Evolutionary conservation across 140 eudicot genomes (phyloP), one percentile per base, ranked within the genome.

Genomic region (Senecio squalidus): DNA sequence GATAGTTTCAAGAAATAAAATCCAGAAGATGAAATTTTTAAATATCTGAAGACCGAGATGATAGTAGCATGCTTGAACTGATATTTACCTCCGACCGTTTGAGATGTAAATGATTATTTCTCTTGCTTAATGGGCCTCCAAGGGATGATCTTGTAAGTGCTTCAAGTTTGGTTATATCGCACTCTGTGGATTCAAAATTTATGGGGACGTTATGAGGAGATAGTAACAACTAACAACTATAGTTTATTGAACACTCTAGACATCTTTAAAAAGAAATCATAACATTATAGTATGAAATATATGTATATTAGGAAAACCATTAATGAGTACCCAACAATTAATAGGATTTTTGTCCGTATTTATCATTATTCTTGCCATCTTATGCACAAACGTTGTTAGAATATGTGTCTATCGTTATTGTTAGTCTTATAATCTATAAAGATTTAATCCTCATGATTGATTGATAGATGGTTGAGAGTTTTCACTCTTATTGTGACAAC

Each of bases 131-230:
- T 10, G 29, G 13, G 18, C 38, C 45, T 26, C 48, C 1, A 17
- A 58, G 18, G 55, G 72, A 18, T 39, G 45, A 53, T 54, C 64
- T 26, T 40, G 44, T 62, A 64, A 23, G 24, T 11, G 41, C 44
- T 48, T 48, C 31, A 34, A 44, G 29, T 43, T 46, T 56, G 5
- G 4, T 66, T 41, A 45, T 55, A 66, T 55, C 47, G 55, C 63
- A 55, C 67, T 60, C 67, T 46, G 41, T 33, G 9, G 52, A 33
- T 23, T 33, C 9, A 60, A 46, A 56, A 57, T 10, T 33, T 66
- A 28, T 0, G 41, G 56, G 53, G 55, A 31, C 15, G 55, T 27
- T 46, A 67, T 17, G 23, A 36, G 22, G 55, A 41, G 33, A 66
- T 13, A 14, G 14, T 28, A 54, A 43, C 54, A 54, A 43, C 45